Evolutionary conservation across 2,329 filamentous ascomycete genomes (phyloP), one percentile per base, ranked within the genome.

Genomic region (Aspergillus caelatus): DNA sequence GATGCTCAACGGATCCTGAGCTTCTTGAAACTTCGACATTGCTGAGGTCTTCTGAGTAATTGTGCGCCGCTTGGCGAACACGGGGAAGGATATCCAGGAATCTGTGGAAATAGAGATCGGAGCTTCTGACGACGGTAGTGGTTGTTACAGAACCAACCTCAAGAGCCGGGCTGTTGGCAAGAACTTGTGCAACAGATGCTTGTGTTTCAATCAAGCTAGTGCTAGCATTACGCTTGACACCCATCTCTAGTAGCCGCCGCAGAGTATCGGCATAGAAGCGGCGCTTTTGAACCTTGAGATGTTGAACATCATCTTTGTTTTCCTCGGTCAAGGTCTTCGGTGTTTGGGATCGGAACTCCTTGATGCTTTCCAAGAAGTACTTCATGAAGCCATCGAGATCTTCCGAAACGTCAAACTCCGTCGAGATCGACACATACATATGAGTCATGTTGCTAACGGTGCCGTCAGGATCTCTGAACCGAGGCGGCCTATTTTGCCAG

Each of bases 211-310:
- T 82, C 50, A 90, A 83, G 72, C 91, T 88, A 16, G 88, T 89
- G 67, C 91, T 88, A 19, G 96, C 83, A 73, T 97, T 97, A 58
- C 89, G 88, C 70, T 90, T 90, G 70, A 99, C 87, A 4, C 95
- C 95, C 94, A 99, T 98, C 62, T 90, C 87, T 41, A 93, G 88
- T 32, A 97, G 81, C 26, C 89, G 87, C 72, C 92, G 94, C 67
- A 99, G 81, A 0, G 91, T 94, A 70, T 98, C 94, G 0, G 93
- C 91, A 71, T 96, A 95, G 16, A 98, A 85, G 70, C 93, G 94
- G 50, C 93, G 88, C 80, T 99, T 99, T 71, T 92, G 87, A 3
- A 88, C 89, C 82, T 97, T 98, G 69, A 98, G 87, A 75, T 97
- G 92, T 77, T 96, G 94, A 65, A 97, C 88, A 19, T 86, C 77